Percentiles rank a stretch among this genome's conserved stretches.
Conservation (phyloP, 805 yeast genomes). For the Maudiozyma saulgeensis region DNA sequence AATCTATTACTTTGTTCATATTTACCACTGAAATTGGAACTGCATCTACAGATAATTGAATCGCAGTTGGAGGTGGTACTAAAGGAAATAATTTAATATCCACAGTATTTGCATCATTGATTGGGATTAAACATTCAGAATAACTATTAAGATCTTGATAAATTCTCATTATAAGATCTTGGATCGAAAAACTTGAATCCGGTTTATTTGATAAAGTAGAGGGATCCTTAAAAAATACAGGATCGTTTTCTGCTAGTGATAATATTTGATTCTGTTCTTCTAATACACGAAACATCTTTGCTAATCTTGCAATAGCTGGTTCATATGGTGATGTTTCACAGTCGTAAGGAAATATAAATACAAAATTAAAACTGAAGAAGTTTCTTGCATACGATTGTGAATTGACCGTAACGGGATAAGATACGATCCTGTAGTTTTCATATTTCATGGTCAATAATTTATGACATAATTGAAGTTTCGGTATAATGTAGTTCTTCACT, state of each 20-base stretch:
- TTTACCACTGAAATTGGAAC: conserved; percentile 89
- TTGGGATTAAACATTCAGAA: conserved; percentile 91
- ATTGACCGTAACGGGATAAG: conserved; percentile 80
- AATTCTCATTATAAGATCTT: conserved; percentile 77
- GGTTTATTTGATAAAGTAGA: conserved; percentile 2
- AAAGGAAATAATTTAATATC: conserved; percentile 91
- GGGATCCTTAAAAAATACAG: conserved; percentile 12
- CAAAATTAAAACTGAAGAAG: conserved; percentile 85
- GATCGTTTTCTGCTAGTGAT: conserved; percentile 43
- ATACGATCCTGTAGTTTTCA: conserved; percentile 61
- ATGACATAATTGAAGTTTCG: conserved; percentile 86
- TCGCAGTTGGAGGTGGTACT: conserved; percentile 69
- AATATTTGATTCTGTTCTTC: conserved; percentile 81
- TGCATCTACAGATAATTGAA: conserved; percentile 59
- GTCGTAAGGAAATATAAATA: conserved; percentile 79
- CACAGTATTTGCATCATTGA: conserved; percentile 79
- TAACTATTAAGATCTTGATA: conserved; percentile 90
- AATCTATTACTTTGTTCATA: conserved; percentile 63
- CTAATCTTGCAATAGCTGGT: conserved; percentile 71
- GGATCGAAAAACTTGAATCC: conserved; percentile 40
- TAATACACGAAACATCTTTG: conserved; percentile 77
- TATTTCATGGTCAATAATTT: conserved; percentile 65
- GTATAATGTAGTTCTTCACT: conserved; percentile 83
- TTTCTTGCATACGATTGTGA: conserved; percentile 76
- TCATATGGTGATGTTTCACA: conserved; percentile 82